phyloP scores from a whole-genome alignment of 1,139 yeast species.

The Magnusiomyces tetraspermus region DNA sequence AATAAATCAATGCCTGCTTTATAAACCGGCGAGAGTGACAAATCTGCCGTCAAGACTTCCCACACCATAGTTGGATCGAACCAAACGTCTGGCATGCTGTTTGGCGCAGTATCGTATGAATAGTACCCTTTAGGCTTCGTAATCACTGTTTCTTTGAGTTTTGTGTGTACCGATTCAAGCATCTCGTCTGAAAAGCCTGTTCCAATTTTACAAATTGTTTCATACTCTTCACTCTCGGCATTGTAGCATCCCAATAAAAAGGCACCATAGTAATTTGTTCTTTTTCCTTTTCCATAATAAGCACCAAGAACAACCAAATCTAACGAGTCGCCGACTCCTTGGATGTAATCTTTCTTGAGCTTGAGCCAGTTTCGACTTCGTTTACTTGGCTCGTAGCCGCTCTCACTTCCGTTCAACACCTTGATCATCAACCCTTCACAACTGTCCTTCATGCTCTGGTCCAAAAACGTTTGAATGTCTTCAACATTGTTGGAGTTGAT shows the following conservation, averaged over 20 bases:
- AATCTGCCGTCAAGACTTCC: conserved; percentile 91
- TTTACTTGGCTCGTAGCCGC: conserved; percentile 87
- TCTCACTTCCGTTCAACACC: conserved; percentile 69
- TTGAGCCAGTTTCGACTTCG: conserved; percentile 94
- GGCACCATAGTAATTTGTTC: conserved; percentile 94
- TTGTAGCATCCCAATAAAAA: conserved; percentile 84
- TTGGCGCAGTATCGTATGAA: conserved; percentile 48
- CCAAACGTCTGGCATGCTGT: conserved; percentile 85
- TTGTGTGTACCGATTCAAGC: conserved; percentile 48
- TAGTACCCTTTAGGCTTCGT: conserved; percentile 59
- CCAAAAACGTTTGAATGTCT: conserved; percentile 69
- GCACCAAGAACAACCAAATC: conserved; percentile 95
- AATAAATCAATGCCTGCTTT: conserved; percentile 73
- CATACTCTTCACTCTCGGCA: conserved; percentile 82
- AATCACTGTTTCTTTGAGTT: conserved; percentile 61
- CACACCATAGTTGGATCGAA: conserved; percentile 80
- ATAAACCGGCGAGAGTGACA: conserved; percentile 84
- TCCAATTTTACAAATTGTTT: conserved; percentile 93
- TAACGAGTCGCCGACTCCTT: conserved; percentile 80
- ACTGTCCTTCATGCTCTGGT: conserved; percentile 77
- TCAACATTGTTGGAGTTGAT: conserved; percentile 68
- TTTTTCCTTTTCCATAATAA: conserved; percentile 84
- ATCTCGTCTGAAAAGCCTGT: conserved; percentile 93
- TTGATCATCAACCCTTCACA: conserved; percentile 98
- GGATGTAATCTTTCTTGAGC: conserved; percentile 84